Evolutionary conservation across 2,329 filamentous ascomycete genomes (phyloP).

Genomic region (Trichoderma sp.): DNA sequence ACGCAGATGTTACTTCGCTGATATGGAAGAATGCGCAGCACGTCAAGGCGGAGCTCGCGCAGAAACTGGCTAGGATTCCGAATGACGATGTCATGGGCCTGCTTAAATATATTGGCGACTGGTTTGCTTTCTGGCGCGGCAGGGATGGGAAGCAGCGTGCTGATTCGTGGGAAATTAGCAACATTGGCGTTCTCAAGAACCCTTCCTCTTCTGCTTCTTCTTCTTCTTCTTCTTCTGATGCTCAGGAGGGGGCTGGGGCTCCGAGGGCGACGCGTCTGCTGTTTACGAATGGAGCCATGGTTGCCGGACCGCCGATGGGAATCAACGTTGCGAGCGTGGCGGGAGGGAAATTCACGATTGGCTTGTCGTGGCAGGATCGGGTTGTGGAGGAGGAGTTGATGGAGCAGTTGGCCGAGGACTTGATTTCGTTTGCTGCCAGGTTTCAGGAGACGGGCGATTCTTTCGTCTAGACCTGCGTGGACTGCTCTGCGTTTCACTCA

Average conservation of each 20-base stretch:
- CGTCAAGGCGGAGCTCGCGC: slow-evolving; percentile 42
- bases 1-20: slow-evolving; percentile 32
- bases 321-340: slow-evolving; percentile 53
- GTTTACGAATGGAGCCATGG: slow-evolving; percentile 54
- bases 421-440: slow-evolving; percentile 35
- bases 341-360: slow-evolving; percentile 46
- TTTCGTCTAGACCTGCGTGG: slow-evolving; percentile 1
- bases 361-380: slow-evolving; percentile 53
- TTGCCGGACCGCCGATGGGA: slow-evolving; percentile 47
- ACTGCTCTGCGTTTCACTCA: background rate
- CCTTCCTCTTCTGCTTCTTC: background rate
- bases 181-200: slow-evolving; percentile 50
- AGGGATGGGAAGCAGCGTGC: slow-evolving; percentile 49
- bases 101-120: slow-evolving; percentile 49
- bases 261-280: slow-evolving; percentile 42
- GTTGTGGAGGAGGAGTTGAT: slow-evolving; percentile 46
- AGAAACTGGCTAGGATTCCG: slow-evolving; percentile 42
- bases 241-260: too few species aligned
- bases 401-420: slow-evolving; percentile 42
- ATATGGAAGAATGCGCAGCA: slow-evolving; percentile 49
- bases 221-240: background rate
- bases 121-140: slow-evolving; percentile 44
- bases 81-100: slow-evolving; percentile 49
- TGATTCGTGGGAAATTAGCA: slow-evolving; percentile 56
- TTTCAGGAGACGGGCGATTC: slow-evolving; percentile 36